Evolutionary conservation across 73 alveolate genomes (phyloP).

Genomic region (Halteria grandinella): DNA sequence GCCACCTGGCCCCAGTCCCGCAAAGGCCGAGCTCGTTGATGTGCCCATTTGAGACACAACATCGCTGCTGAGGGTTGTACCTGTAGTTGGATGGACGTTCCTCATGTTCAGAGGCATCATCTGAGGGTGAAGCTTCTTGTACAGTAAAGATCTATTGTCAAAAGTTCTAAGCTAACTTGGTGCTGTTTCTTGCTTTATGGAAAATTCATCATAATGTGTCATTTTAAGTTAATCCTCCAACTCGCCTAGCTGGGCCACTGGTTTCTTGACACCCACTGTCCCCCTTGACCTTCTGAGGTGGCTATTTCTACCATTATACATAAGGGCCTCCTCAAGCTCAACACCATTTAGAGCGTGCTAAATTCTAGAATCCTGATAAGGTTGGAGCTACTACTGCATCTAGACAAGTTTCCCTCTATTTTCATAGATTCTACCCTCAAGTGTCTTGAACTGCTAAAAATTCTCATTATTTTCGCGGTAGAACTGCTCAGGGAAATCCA

Average conservation of each 20-base stretch:
- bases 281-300: background rate
- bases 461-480: background rate
- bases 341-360: background rate
- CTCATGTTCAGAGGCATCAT: too few species aligned
- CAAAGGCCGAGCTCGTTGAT: too few species aligned
- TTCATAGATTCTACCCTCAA: conserved; percentile 11
- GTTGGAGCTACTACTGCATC: background rate
- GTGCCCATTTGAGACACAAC: too few species aligned
- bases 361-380: conserved; percentile 4
- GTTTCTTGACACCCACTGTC: background rate
- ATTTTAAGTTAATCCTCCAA: background rate
- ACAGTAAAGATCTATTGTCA: conserved; percentile 10
- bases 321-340: background rate
- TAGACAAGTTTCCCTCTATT: conserved; percentile 9
- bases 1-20: too few species aligned
- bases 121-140: background rate
- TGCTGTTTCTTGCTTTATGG: too few species aligned
- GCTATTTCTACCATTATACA: background rate
- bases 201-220: conserved; percentile 15
- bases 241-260: background rate
- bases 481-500: conserved; percentile 11
- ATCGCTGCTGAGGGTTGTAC: too few species aligned
- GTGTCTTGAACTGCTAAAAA: background rate
- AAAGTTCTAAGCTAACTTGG: background rate
- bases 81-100: too few species aligned